Conservation (phyloP, 2,329 filamentous ascomycete genomes). For the Graphium sp. region DNA sequence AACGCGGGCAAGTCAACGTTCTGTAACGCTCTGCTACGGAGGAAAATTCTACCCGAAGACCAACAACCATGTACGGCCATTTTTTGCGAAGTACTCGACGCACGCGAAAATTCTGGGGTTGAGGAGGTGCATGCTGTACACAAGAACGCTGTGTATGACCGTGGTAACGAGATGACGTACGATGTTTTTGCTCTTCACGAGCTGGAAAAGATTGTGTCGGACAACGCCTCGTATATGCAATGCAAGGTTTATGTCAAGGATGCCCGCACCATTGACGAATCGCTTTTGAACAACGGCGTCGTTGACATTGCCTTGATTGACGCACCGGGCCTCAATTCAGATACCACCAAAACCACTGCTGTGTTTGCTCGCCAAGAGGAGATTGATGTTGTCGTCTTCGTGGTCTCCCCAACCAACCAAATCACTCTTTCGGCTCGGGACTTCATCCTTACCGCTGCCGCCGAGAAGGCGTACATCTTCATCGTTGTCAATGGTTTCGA, state of each 20-base stretch:
- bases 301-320: conserved; percentile 97
- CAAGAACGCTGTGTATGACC: conserved; percentile 61
- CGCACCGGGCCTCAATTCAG: conserved; percentile 85
- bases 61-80: conserved; percentile 97
- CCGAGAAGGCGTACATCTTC: conserved; percentile 97
- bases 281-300: conserved; percentile 88
- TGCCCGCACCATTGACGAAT: conserved; percentile 76
- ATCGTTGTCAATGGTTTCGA: conserved; percentile 98
- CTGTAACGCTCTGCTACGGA: conserved; percentile 86
- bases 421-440: conserved; percentile 97
- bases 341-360: conserved; percentile 92
- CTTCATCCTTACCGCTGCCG: conserved; percentile 87
- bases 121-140: conserved; percentile 96
- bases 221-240: conserved; percentile 77
- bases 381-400: conserved; percentile 96
- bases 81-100: conserved; percentile 92
- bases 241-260: conserved; percentile 97
- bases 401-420: conserved; percentile 93
- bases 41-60: conserved; percentile 88
- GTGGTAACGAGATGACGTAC: conserved; percentile 87
- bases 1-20: conserved; percentile 98
- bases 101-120: conserved; percentile 72
- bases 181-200: conserved; percentile 66
- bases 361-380: conserved; percentile 96
- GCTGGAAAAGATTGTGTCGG: conserved; percentile 75